Base-by-base conservation (phyloP, 1,284 basidiomycete species). In the Pterula multifida region DNA sequence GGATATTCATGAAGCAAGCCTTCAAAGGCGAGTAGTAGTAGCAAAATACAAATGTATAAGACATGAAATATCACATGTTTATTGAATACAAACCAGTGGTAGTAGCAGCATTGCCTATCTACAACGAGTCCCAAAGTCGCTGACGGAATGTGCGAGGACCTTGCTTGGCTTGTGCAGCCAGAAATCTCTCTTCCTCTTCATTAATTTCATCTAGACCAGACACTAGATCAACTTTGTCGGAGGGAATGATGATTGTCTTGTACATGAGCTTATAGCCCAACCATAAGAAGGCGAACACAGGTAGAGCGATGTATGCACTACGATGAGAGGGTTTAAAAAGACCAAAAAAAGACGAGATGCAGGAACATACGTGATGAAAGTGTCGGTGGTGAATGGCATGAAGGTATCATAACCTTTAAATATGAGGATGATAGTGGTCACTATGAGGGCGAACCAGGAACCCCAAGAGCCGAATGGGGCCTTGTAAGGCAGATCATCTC, bases 341-440 rank as follows among this genome's bases (percentile, higher is more conserved):
- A n/a, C n/a, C n/a, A n/a, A n/a, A n/a, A n/a, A n/a, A n/a, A n/a
- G n/a, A n/a, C n/a, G n/a, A 35, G 32, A n/a, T 35, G 32, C n/a
- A 11, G 32, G 23, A 17, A 61, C 69, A 53, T 58, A 72, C 60
- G 81, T 84, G 54, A 85, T 70, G 61, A 87, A 88, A 13, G 68
- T 73, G 56, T 76, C 78, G 54, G 67, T 68, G 48, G 69, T 78
- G 57, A 70, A 78, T 1, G 79, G 77, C 19, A 80, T 65, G 61
- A 81, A 81, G 0, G 80, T 72, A 62, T 87, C 83, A 57, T 85
- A 85, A 28, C 78, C 78, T 63, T 80, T 80, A 63, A 87, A 86
- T 39, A 87, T 54, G 4, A 76, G 76, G 57, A 87, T 78, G 54
- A 84, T 67, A 2, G 55, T 66, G 3, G 83, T 85, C 42, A 70